These are phyloP conservation scores for Hypomontagnella monticulosa DNA, from an alignment of 495 filamentous ascomycete species.

Conservation along the genomic window DNA sequence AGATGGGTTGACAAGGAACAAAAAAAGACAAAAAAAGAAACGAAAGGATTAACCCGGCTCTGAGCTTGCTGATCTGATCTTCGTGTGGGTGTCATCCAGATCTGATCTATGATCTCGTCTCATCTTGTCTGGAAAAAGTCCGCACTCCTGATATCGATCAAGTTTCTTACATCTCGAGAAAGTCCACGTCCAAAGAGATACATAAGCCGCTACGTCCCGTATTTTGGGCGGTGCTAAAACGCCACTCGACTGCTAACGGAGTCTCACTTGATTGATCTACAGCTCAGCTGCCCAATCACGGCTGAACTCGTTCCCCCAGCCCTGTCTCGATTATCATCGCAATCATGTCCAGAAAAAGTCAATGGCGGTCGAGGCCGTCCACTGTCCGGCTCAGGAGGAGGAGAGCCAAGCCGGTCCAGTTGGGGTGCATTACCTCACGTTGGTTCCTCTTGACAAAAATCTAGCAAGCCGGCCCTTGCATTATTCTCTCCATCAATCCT, in stretches of 20 bases:
- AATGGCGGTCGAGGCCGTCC: slow-evolving; percentile 40
- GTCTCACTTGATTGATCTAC: slow-evolving; percentile 49
- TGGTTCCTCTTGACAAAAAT: slow-evolving; percentile 32
- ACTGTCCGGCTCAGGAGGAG: slow-evolving; percentile 41
- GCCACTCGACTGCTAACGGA: slow-evolving; percentile 42
- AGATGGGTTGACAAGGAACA: slow-evolving; percentile 8
- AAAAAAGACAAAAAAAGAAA: slow-evolving; percentile 1
- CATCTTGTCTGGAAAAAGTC: slow-evolving; percentile 34
- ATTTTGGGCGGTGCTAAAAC: slow-evolving; percentile 36
- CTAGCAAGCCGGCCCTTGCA: slow-evolving; percentile 38
- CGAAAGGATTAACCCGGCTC: neutral
- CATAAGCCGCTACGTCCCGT: slow-evolving; percentile 40
- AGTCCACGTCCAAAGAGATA: slow-evolving; percentile 36
- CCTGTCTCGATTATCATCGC: slow-evolving; percentile 40
- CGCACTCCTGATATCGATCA: slow-evolving; percentile 30
- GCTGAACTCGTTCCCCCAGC: slow-evolving; percentile 31
- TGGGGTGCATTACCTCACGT: slow-evolving; percentile 37
- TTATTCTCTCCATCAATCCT: slow-evolving; percentile 35
- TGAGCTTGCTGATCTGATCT: slow-evolving; percentile 14
- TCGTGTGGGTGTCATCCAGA: slow-evolving; percentile 9
- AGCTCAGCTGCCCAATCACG: slow-evolving; percentile 46
- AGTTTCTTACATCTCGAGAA: slow-evolving; percentile 15
- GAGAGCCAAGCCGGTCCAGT: slow-evolving; percentile 30
- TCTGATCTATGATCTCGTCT: slow-evolving; percentile 4
- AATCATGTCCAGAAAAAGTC: slow-evolving; percentile 39